Percentiles rank a stretch among this genome's conserved stretches.
phyloP scores from a whole-genome alignment of 495 filamentous ascomycete species.

The Neurospora intermedia region DNA sequence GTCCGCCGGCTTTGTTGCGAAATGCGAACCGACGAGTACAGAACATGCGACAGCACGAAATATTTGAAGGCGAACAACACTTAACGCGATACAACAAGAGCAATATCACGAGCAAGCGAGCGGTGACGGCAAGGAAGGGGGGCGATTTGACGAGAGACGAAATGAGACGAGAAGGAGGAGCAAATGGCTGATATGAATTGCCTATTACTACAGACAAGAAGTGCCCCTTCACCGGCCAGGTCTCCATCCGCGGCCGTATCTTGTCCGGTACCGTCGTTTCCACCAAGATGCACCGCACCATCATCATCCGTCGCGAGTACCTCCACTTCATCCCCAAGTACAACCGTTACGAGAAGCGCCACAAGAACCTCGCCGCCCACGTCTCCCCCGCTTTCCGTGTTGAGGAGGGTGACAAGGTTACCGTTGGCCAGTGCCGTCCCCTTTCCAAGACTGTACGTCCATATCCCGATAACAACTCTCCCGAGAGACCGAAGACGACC shows the following conservation, averaged over 20 bases:
- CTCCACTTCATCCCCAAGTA: conserved; percentile 99
- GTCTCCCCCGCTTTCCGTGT: conserved; percentile 99
- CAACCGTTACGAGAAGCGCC: conserved; percentile 97
- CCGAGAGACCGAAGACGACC: not conserved
- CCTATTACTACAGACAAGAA: conserved; percentile 75
- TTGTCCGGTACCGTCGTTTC: conserved; percentile 96
- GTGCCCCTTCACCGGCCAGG: conserved; percentile 96
- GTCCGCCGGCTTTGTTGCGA: not conserved
- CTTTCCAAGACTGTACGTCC: conserved; percentile 92
- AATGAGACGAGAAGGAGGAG: not conserved
- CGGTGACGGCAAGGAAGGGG: not conserved
- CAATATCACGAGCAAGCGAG: not conserved
- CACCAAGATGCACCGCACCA: conserved; percentile 99
- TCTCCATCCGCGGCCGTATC: conserved; percentile 99
- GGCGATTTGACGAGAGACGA: not conserved
- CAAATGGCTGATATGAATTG: not conserved
- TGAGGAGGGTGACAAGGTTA: conserved; percentile 97
- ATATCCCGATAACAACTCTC: not conserved
- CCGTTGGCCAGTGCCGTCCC: conserved; percentile 97
- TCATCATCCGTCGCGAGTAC: conserved; percentile 99
- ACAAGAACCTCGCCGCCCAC: conserved; percentile 99
- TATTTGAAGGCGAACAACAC: not conserved
- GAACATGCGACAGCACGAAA: not conserved
- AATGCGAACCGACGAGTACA: not conserved
- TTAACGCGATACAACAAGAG: not conserved